Base-by-base conservation (phyloP, 345 rosid species). In the Acer yangbiense region DNA sequence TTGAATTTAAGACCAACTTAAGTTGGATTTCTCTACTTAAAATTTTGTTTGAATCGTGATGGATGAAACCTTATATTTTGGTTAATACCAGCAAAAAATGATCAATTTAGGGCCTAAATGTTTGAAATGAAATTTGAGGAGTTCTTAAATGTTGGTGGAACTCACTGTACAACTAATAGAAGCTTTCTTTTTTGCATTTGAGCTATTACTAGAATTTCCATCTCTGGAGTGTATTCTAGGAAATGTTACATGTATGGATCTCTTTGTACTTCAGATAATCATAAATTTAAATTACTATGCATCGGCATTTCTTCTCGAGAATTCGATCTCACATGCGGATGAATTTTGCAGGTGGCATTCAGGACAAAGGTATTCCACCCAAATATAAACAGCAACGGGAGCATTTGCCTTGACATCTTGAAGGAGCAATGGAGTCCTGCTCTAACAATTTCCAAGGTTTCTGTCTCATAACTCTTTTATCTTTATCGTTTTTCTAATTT, bases 391-490 rank as follows among this genome's bases (percentile, higher is more conserved):
- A 94, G 98, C 93, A 94, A 94, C 16, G 98, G 97, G 23, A 94
- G 97, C 91, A 94, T 92, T 83, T 94, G 98, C 87, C 90, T 94
- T 43, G 98, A 94, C 80, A 94, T 94, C 82, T 92, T 92, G 96
- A 94, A 94, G 90, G 98, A 94, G 81, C 98, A 94, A 81, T 94
- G 98, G 98, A 94, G 98, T 80, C 98, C 98, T 79, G 97, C 98
- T 9, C 85, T 94, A 72, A 94, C 98, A 77, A 94, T 94, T 77
- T 94, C 98, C 65, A 94, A 94, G 97, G 98, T 94, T 76, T 23
- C 62, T 20, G 41, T 80, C 75, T 61, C 57, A 21, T 68, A 50
- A 35, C 72, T 43, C 50, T 46, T 43, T 46, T 46, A 46, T 27
- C 39, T 64, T 64, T 35, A 23, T 20, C 44, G 44, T 35, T 35